These are phyloP conservation scores for Colletotrichum shisoi DNA, from an alignment of 2,329 filamentous ascomycete genomes.

Conservation along the genomic window DNA sequence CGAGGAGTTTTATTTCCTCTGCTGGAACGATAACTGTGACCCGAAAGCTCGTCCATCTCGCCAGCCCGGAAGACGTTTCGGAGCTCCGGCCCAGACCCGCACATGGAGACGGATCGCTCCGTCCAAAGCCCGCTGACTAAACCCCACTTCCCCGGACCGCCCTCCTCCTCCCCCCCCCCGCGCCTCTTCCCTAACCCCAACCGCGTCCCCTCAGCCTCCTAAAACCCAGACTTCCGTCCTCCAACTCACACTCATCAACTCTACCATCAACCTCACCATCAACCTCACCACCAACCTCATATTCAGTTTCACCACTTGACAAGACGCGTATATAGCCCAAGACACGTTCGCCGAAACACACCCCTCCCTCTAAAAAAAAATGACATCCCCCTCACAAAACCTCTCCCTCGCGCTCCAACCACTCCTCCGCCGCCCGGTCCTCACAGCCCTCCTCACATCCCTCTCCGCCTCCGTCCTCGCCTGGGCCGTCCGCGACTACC, in stretches of 20 bases:
- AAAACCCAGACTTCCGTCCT: neutral
- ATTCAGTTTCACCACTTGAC: neutral
- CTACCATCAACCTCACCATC: too few species aligned
- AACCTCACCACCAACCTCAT: neutral
- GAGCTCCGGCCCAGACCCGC: neutral
- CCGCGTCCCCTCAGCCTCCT: neutral
- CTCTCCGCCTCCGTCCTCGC: constrained; percentile 4
- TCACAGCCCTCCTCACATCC: constrained; percentile 4
- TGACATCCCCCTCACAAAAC: neutral
- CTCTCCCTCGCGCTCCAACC: neutral
- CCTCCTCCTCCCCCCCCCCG: neutral
- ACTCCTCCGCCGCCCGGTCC: neutral
- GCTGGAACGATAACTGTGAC: too few species aligned
- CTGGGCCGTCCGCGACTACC: constrained; percentile 45
- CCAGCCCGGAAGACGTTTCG: neutral
- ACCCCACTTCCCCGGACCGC: constrained; percentile 7
- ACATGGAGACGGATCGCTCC: neutral
- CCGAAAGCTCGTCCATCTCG: too few species aligned
- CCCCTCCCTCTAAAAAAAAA: neutral
- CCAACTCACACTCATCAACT: neutral
- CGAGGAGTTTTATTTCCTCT: too few species aligned
- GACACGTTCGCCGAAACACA: neutral
- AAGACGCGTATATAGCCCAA: too few species aligned
- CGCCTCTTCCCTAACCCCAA: constrained; percentile 4
- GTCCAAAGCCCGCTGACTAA: neutral